These are phyloP conservation scores for Albophoma yamanashiensis DNA, from an alignment of 2,329 filamentous ascomycete species.

Conservation along the genomic window DNA sequence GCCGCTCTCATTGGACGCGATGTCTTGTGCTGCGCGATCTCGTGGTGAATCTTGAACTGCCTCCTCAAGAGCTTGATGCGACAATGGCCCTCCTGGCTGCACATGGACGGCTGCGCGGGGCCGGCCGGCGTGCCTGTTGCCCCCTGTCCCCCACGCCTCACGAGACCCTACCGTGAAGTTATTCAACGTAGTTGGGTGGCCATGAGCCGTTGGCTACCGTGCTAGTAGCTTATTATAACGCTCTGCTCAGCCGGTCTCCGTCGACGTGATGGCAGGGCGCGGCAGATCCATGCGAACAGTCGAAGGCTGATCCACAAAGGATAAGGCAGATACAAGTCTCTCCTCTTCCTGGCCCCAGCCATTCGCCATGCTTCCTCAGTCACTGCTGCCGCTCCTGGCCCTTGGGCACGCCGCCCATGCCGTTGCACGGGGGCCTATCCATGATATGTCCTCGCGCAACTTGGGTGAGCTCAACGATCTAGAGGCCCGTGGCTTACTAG, in stretches of 20 bases:
- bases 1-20: not conserved
- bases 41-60: not conserved
- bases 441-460: not conserved
- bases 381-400: constrained; percentile 7
- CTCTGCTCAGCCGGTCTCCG: not conserved
- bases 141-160: not conserved
- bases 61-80: not conserved
- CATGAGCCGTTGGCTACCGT: not conserved
- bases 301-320: not conserved
- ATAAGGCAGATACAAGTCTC: not conserved
- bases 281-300: not conserved
- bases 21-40: not conserved
- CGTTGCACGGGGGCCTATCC: not conserved
- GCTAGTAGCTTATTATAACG: not conserved
- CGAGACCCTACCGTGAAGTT: not conserved
- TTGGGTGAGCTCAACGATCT: constrained; percentile 1
- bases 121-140: not conserved
- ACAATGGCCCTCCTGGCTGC: not conserved
- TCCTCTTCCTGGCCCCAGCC: no score
- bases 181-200: not conserved
- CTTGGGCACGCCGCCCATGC: constrained; percentile 4
- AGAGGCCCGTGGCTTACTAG: constrained; percentile 4
- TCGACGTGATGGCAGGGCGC: not conserved
- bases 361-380: constrained; percentile 7
- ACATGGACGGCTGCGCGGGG: not conserved